phyloP scores from a whole-genome alignment of 768 basidiomycete genomes.

The Phylloporus sp. region DNA sequence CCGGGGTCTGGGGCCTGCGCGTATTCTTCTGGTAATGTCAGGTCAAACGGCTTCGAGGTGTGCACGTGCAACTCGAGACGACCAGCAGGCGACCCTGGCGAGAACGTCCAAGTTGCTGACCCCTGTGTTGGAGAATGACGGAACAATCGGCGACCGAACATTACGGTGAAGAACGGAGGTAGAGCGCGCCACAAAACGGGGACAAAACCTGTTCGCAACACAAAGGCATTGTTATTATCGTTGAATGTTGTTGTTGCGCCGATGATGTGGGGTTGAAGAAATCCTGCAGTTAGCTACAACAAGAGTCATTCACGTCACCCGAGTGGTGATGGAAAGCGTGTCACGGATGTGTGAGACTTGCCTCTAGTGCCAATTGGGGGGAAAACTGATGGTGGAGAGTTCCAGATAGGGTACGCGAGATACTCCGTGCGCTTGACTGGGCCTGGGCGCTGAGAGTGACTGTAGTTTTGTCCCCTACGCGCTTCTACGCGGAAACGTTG shows the following conservation, averaged over 20 bases:
- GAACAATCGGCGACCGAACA: constrained; percentile 49
- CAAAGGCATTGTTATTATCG: constrained; percentile 42
- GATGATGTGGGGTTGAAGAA: constrained; percentile 39
- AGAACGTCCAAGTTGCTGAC: constrained; percentile 31
- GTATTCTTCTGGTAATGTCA: constrained; percentile 24
- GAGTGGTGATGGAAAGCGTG: constrained; percentile 7
- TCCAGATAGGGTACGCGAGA: constrained; percentile 49
- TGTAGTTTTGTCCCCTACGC: constrained; percentile 42
- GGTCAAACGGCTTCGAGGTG: constrained; percentile 40
- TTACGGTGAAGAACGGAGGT: constrained; percentile 40
- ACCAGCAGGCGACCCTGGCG: constrained; percentile 20
- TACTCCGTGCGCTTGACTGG: constrained; percentile 19
- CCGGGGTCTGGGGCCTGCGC: constrained; percentile 17
- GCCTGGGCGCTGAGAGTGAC: constrained; percentile 38
- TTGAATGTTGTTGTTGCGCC: constrained; percentile 45
- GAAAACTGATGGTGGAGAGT: constrained; percentile 76
- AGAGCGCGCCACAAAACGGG: constrained; percentile 30
- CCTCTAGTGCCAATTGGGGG: constrained; percentile 51
- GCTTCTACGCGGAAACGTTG: constrained; percentile 38
- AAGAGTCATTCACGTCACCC: constrained; percentile 13
- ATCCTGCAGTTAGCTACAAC: constrained; percentile 35
- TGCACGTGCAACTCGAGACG: constrained; percentile 39
- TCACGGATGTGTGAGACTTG: constrained; percentile 23
- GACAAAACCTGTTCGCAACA: constrained; percentile 35
- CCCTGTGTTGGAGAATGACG: constrained; percentile 44